Evolutionary conservation across 352 stramenopile genomes (phyloP).

Genomic region (Paralagenidium karlingii): DNA sequence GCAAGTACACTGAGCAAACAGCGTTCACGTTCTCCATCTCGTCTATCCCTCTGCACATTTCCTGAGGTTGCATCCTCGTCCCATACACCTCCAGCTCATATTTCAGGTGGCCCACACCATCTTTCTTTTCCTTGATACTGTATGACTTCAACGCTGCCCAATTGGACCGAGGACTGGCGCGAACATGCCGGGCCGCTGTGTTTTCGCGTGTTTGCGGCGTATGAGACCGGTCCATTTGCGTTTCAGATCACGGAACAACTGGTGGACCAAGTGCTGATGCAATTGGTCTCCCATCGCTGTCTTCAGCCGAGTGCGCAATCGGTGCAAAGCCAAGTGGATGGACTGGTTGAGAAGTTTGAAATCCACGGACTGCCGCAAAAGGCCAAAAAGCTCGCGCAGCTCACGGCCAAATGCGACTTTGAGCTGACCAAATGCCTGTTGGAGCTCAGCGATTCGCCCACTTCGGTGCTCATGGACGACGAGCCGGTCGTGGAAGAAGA

Average conservation of each 20-base stretch:
- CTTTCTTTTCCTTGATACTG: too few species aligned
- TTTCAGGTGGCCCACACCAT: too few species aligned
- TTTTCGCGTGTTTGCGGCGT: too few species aligned
- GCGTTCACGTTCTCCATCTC: too few species aligned
- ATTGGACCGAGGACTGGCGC: not conserved
- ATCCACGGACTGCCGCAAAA: conserved; percentile 38
- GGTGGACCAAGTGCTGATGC: conserved; percentile 32
- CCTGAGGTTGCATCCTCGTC: too few species aligned
- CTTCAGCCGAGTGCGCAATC: conserved; percentile 34
- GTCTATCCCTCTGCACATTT: too few species aligned
- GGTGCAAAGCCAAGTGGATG: conserved; percentile 21
- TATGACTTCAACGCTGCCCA: not conserved
- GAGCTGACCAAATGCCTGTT: conserved; percentile 45
- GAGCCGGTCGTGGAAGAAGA: conserved; percentile 15
- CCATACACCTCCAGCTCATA: too few species aligned
- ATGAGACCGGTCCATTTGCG: not conserved
- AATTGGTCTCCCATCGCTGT: conserved; percentile 34
- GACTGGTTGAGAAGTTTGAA: conserved; percentile 31
- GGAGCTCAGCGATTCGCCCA: conserved; percentile 36
- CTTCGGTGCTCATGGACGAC: conserved; percentile 20
- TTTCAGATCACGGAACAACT: not conserved
- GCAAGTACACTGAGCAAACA: too few species aligned
- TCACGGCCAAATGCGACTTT: conserved; percentile 23
- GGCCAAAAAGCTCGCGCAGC: conserved; percentile 13
- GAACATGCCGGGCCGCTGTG: not conserved